phyloP scores from a whole-genome alignment of 371 early-diverging fungal genomes.

The Mortierella sp. region DNA sequence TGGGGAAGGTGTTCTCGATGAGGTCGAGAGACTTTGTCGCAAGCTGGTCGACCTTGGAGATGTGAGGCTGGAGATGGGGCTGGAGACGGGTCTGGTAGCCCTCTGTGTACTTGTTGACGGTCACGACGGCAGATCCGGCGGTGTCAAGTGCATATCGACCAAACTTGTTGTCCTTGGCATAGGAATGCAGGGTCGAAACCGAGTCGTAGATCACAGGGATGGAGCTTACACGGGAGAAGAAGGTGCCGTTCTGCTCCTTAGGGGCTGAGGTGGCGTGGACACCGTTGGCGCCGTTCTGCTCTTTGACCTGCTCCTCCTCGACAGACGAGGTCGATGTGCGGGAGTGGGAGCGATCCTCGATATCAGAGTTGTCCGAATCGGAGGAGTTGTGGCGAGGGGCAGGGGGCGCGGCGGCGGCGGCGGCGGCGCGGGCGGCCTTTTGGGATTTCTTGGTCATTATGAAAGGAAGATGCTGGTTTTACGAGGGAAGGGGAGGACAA shows the following conservation, averaged over 20 bases:
- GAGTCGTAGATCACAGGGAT: conserved; percentile 74
- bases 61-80: conserved; percentile 61
- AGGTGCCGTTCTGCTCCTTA: conserved; percentile 23
- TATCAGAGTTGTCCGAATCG: conserved; percentile 48
- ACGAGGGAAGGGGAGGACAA: neutral
- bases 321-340: conserved; percentile 53
- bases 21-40: conserved; percentile 75
- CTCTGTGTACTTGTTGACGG: conserved; percentile 60
- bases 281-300: conserved; percentile 29
- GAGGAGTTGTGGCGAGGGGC: conserved; percentile 35
- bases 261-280: conserved; percentile 6
- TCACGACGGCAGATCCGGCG: conserved; percentile 60
- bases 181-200: conserved; percentile 62
- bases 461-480: conserved; percentile 17
- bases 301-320: conserved; percentile 44
- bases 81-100: conserved; percentile 65
- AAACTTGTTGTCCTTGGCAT: conserved; percentile 67
- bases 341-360: conserved; percentile 38
- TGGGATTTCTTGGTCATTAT: conserved; percentile 40
- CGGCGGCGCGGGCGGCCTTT: conserved; percentile 3
- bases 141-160: conserved; percentile 65
- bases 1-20: conserved; percentile 71
- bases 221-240: conserved; percentile 66
- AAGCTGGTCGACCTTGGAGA: conserved; percentile 66
- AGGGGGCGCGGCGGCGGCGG: neutral